Base-by-base conservation (phyloP, 192 early-diverging fungal genomes). In the Coemansia sp. region DNA sequence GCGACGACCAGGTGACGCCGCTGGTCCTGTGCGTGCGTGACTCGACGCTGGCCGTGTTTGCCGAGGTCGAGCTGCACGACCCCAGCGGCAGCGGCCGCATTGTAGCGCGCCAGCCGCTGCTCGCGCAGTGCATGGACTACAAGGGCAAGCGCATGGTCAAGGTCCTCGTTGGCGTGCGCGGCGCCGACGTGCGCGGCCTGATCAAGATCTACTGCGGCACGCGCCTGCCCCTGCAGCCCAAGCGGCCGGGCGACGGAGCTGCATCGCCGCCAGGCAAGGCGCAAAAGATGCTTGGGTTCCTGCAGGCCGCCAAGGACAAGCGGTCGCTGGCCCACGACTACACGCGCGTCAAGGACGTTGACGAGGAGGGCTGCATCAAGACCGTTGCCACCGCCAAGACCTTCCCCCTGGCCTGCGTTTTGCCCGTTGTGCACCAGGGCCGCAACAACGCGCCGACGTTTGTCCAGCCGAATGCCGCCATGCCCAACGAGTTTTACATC, bases 91-190 rank as follows among this genome's bases (percentile, higher is more conserved):
- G 79, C 57, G 76, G 76, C 11, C 74, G 79, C 37, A 81, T 82
- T 17, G 71, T 82, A 6, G 73, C 75, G 3, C 73, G 79, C 5
- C 75, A 82, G 62, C 79, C 83, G 32, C 68, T 81, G 56, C 67
- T 85, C 2, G 79, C 83, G 0, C 83, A 85, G 61, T 85, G 83
- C 66, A 74, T 85, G 68, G 74, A 82, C 73, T 77, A 85, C 45
- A 65, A 71, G 41, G 74, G 79, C 70, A 70, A 75, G 59, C 83
- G 83, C 29, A 77, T 85, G 75, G 79, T 78, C 57, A 85, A 85
- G 61, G 67, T 85, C 19, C 69, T 85, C 0, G 83, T 69, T 8
- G 71, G 67, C n/a, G 70, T 82, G 29, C 70, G 76, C 4, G 75
- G 69, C 0, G 62, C 53, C 0, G 76, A 78, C 22, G 60, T 65